These are phyloP conservation scores for Amauroascus niger DNA, from an alignment of 2,329 filamentous ascomycete genomes.

Conservation along the genomic window DNA sequence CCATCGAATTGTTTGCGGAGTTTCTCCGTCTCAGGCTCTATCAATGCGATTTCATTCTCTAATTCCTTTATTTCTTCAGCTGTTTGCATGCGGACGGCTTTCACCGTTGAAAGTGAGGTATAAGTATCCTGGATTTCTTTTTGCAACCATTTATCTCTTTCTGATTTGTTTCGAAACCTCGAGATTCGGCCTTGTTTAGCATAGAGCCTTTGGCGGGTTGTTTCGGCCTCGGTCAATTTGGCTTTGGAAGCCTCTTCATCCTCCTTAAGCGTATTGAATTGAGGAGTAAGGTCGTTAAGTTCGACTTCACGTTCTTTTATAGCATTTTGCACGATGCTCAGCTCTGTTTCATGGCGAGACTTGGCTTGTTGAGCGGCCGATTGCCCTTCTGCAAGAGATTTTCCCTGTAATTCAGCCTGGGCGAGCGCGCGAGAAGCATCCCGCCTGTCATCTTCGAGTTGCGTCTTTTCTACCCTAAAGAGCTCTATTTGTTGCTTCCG, in stretches of 20 bases:
- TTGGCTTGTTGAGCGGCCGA: slow-evolving; percentile 65
- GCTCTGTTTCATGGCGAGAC: slow-evolving; percentile 58
- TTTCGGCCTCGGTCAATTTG: slow-evolving; percentile 66
- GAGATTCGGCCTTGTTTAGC: slow-evolving; percentile 85
- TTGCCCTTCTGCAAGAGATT: slow-evolving; percentile 72
- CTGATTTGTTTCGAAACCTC: slow-evolving; percentile 76
- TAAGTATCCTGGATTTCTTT: slow-evolving; percentile 74
- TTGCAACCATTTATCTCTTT: slow-evolving; percentile 74
- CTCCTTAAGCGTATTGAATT: slow-evolving; percentile 62
- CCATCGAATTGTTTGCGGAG: slow-evolving; percentile 66
- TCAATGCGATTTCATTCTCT: slow-evolving; percentile 57
- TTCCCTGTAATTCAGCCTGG: slow-evolving; percentile 75
- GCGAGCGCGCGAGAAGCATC: slow-evolving; percentile 71
- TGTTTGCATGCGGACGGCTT: slow-evolving; percentile 73
- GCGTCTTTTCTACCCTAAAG: slow-evolving; percentile 69
- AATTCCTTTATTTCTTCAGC: slow-evolving; percentile 70
- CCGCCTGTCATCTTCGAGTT: slow-evolving; percentile 81
- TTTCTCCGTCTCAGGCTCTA: slow-evolving; percentile 62
- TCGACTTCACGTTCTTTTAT: slow-evolving; percentile 70
- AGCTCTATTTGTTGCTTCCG: slow-evolving; percentile 76
- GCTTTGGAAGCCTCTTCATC: slow-evolving; percentile 62
- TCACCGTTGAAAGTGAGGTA: slow-evolving; percentile 64
- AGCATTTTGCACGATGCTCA: slow-evolving; percentile 61
- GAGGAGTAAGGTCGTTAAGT: slow-evolving; percentile 62
- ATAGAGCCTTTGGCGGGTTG: slow-evolving; percentile 66